Evolutionary conservation across 2,329 filamentous ascomycete species (phyloP).

Genomic region (Aureobasidium subglaciale): DNA sequence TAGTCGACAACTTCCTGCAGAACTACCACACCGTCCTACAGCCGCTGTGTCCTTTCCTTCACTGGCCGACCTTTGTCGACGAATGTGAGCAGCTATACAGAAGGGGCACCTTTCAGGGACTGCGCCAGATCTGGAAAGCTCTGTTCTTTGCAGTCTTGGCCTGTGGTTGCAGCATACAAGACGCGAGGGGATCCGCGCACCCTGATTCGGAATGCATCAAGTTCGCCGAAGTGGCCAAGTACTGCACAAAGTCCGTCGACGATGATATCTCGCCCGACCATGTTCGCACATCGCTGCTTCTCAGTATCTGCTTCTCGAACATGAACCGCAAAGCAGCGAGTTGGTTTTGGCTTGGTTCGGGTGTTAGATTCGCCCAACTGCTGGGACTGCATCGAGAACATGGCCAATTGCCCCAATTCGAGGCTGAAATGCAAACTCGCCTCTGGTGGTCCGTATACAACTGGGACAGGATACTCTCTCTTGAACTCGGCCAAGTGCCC

Average conservation of each 20-base stretch:
- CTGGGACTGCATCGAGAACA: slow-evolving; percentile 72
- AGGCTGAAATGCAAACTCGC: slow-evolving; percentile 77
- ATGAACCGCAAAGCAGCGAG: slow-evolving; percentile 79
- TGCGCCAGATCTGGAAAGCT: slow-evolving; percentile 65
- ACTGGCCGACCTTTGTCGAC: slow-evolving; percentile 76
- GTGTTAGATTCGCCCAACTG: slow-evolving; percentile 75
- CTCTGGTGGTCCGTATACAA: slow-evolving; percentile 95
- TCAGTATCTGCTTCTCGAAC: slow-evolving; percentile 75
- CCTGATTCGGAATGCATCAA: slow-evolving; percentile 51
- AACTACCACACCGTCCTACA: slow-evolving; percentile 74
- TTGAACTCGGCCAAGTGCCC: slow-evolving; percentile 74
- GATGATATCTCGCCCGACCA: slow-evolving; percentile 71
- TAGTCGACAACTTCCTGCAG: slow-evolving; percentile 65
- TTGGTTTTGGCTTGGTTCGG: slow-evolving; percentile 76
- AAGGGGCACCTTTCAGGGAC: slow-evolving; percentile 51
- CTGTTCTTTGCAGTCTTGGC: slow-evolving; percentile 79
- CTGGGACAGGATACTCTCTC: slow-evolving; percentile 69
- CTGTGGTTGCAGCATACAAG: slow-evolving; percentile 68
- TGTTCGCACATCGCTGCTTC: slow-evolving; percentile 63
- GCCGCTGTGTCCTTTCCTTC: slow-evolving; percentile 72
- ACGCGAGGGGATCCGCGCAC: slow-evolving; percentile 48
- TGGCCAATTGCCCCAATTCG: slow-evolving; percentile 64
- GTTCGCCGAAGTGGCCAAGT: slow-evolving; percentile 64
- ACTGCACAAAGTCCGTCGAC: slow-evolving; percentile 71
- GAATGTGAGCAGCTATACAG: slow-evolving; percentile 73